These are phyloP conservation scores for Triadica sebifera DNA, from an alignment of 345 rosid genomes.

Conservation along the genomic window DNA sequence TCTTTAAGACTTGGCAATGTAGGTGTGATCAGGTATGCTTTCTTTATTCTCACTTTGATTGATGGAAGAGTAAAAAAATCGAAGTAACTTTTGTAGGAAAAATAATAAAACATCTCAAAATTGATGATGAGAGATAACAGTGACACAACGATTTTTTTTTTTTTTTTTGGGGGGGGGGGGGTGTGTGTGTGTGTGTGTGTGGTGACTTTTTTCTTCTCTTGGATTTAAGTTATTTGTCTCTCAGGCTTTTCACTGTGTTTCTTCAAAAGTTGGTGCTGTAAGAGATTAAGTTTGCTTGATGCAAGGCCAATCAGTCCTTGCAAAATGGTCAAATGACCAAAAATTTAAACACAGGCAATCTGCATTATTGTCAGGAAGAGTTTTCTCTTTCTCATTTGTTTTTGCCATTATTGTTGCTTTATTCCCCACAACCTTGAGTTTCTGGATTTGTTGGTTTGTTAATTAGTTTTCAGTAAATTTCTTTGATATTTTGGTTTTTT, in stretches of 20 bases:
- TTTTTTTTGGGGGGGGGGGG: too few species aligned
- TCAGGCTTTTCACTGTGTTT: background rate
- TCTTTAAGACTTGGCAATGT: slow-evolving; percentile 96
- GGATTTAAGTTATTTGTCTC: background rate
- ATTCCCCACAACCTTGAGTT: background rate
- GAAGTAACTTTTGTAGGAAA: too few species aligned
- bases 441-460: background rate
- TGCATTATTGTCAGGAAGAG: background rate
- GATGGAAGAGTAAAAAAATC: background rate
- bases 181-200: too few species aligned
- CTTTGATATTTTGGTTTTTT: background rate
- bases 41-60: background rate
- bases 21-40: slow-evolving; percentile 80
- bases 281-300: background rate
- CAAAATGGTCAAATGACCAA: background rate
- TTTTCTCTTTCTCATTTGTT: background rate
- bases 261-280: background rate
- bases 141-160: too few species aligned
- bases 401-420: background rate
- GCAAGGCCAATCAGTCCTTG: background rate
- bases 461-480: background rate
- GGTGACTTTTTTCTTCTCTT: background rate
- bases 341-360: background rate
- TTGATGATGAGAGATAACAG: too few species aligned
- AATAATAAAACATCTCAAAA: too few species aligned